A percentile compares a stretch with the other conserved stretches of the same genome.
These are phyloP conservation scores for Candida lessepsii DNA, from an alignment of 805 yeast genomes.

Conservation along the genomic window DNA sequence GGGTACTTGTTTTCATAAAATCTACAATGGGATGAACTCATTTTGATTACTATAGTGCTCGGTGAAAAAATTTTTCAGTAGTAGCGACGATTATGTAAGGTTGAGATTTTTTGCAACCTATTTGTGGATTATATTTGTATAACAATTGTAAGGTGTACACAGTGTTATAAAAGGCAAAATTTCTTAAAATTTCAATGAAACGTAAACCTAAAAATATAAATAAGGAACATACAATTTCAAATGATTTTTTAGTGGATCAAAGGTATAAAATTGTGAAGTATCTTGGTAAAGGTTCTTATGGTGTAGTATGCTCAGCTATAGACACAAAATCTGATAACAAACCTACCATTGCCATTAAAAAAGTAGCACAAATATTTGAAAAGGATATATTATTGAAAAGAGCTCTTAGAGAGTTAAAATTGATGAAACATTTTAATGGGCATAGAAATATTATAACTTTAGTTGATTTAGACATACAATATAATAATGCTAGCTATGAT, in stretches of 20 bases:
- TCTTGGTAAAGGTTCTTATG: conserved; percentile 85
- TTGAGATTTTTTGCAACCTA: conserved; percentile 7
- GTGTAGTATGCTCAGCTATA: conserved; percentile 75
- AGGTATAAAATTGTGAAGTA: conserved; percentile 57
- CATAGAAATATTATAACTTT: conserved; percentile 78
- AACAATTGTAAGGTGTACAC: no score
- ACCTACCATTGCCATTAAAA: conserved; percentile 68
- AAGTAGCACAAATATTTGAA: conserved; percentile 67
- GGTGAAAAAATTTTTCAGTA: conserved; percentile 5
- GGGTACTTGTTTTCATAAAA: conserved; percentile 98
- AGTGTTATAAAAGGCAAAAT: no score
- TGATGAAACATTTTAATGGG: conserved; percentile 81
- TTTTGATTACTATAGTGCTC: conserved; percentile 20
- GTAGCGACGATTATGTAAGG: conserved; percentile 1
- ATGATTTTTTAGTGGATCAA: conserved; percentile 53
- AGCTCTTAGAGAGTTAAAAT: conserved; percentile 78
- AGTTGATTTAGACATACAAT: conserved; percentile 70
- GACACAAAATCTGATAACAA: conserved; percentile 35
- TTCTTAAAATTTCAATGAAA: no score
- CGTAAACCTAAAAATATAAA: not conserved
- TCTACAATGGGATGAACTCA: conserved; percentile 91
- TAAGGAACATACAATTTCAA: not conserved
- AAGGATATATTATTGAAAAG: conserved; percentile 68
- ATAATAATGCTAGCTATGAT: conserved; percentile 58
- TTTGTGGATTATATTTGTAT: conserved; percentile 5